These are phyloP conservation scores for Vararia minispora DNA, from an alignment of 768 basidiomycete species.

Conservation along the genomic window DNA sequence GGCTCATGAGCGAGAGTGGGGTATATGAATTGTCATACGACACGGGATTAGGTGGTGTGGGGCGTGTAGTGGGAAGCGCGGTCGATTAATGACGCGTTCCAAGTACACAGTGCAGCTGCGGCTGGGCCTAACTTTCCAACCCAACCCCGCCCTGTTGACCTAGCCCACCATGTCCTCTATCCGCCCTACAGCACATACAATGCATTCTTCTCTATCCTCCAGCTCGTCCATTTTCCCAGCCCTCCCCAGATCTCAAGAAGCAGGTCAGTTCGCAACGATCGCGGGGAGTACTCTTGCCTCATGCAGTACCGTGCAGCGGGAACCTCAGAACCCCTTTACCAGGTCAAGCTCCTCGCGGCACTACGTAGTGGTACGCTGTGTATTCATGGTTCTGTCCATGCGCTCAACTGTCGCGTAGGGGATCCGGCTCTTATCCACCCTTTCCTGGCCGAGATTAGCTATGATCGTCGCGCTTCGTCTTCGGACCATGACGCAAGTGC, in stretches of 20 bases:
- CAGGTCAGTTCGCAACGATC: no score
- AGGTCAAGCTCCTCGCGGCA: constrained; percentile 30
- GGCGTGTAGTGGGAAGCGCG: not conserved
- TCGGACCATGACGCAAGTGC: constrained; percentile 42
- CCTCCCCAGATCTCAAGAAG: no score
- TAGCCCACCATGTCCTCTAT: no score
- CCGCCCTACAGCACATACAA: no score
- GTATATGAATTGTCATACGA: not conserved
- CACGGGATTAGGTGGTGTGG: not conserved
- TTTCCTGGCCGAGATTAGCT: constrained; percentile 65
- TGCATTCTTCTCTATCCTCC: no score
- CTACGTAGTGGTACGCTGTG: constrained; percentile 26
- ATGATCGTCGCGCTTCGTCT: constrained; percentile 46
- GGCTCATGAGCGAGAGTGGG: no score
- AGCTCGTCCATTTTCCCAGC: no score
- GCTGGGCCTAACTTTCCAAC: no score
- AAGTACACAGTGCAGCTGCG: not conserved
- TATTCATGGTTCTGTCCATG: not conserved
- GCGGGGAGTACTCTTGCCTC: no score
- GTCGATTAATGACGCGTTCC: not conserved
- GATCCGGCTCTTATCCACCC: constrained; percentile 75
- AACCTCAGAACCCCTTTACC: constrained; percentile 25
- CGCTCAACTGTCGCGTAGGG: constrained; percentile 27
- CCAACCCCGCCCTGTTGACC: no score
- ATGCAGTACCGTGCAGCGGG: no score